Evolutionary conservation across 306 rosid genomes (phyloP).

Genomic region (Ziziphus jujuba): DNA sequence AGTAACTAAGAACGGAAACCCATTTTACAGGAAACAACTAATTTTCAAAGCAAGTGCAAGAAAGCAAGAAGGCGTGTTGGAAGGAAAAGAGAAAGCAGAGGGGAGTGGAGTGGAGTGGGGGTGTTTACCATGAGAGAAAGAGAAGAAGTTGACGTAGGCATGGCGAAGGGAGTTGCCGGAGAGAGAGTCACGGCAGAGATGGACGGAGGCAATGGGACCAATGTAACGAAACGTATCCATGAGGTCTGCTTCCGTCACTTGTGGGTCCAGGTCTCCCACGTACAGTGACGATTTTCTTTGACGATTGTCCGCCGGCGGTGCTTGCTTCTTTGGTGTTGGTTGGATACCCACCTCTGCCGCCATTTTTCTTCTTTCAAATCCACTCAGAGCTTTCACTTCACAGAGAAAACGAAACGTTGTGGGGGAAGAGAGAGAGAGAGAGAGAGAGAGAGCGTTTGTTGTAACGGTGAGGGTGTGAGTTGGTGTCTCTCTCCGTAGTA

Average conservation of each 20-base stretch:
- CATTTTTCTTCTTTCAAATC: conserved; percentile 6
- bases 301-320: not conserved
- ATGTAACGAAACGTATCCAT: conserved; percentile 6
- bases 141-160: conserved; percentile 18
- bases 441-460: not conserved
- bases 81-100: not conserved
- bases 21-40: too few relatives aligned
- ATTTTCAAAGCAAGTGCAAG: not conserved
- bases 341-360: not conserved
- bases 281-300: conserved; percentile 4
- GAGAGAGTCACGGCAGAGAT: too few relatives aligned
- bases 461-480: conserved; percentile 3
- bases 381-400: too few relatives aligned
- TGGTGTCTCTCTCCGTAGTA: not conserved
- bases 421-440: too few relatives aligned
- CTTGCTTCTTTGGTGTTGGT: not conserved
- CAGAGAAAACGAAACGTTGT: not conserved
- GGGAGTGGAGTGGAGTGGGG: not conserved
- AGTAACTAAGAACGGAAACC: too few relatives aligned
- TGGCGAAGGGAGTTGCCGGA: conserved; percentile 19
- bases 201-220: conserved; percentile 18
- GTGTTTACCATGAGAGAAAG: conserved; percentile 14
- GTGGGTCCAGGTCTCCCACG: conserved; percentile 21
- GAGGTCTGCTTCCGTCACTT: conserved; percentile 8
- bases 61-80: not conserved